Evolutionary conservation across 805 yeast genomes (phyloP).

Genomic region (Yamadazyma laniorum): DNA sequence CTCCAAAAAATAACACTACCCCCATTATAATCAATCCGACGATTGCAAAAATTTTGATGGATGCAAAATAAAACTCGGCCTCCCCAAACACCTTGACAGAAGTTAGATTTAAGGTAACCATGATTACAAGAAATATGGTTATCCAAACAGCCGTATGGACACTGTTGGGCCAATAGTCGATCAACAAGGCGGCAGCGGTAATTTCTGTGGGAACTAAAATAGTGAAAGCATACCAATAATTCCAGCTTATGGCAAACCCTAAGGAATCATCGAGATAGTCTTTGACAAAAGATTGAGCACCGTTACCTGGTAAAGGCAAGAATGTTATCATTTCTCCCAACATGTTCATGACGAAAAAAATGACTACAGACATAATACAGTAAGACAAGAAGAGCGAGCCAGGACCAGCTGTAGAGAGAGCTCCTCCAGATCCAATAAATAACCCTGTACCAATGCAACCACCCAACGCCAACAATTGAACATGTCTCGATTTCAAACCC

Average conservation of each 20-base stretch:
- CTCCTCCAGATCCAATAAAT: slow-evolving; percentile 63
- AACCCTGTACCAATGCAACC: slow-evolving; percentile 58
- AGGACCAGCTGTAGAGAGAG: slow-evolving; percentile 61
- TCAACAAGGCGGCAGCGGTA: slow-evolving; percentile 34
- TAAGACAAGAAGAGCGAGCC: slow-evolving; percentile 36
- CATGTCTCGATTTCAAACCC: slow-evolving; percentile 47
- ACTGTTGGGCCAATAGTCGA: slow-evolving; percentile 31
- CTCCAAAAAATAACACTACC: slow-evolving; percentile 68
- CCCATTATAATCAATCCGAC: slow-evolving; percentile 61
- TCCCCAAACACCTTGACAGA: slow-evolving; percentile 54
- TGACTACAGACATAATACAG: slow-evolving; percentile 28
- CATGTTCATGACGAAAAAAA: slow-evolving; percentile 31
- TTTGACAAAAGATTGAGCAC: slow-evolving; percentile 30
- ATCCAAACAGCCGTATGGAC: slow-evolving; percentile 41
- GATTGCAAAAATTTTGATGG: slow-evolving; percentile 61
- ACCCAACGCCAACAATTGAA: slow-evolving; percentile 76
- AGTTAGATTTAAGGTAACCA: slow-evolving; percentile 39
- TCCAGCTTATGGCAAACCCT: slow-evolving; percentile 35
- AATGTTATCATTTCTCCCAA: slow-evolving; percentile 35
- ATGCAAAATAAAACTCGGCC: slow-evolving; percentile 60
- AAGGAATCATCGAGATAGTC: slow-evolving; percentile 28
- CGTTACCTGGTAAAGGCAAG: slow-evolving; percentile 35
- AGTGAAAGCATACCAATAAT: slow-evolving; percentile 33
- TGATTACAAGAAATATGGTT: slow-evolving; percentile 41
- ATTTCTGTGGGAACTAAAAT: slow-evolving; percentile 36